Evolutionary conservation across 768 basidiomycete species (phyloP).

Genomic region (Amanita rimosa): DNA sequence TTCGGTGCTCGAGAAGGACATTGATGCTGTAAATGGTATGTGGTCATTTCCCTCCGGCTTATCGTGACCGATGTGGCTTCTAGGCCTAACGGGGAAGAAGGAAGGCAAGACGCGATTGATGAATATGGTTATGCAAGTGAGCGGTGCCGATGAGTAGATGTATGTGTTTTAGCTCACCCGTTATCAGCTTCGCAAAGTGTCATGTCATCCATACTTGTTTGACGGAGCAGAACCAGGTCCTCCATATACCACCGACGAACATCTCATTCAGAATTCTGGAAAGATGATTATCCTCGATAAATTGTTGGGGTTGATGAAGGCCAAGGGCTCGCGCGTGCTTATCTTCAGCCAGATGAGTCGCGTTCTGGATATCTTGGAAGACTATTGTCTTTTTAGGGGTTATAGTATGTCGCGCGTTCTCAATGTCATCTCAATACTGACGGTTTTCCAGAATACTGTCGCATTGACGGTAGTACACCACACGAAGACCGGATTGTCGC

Average conservation of each 20-base stretch:
- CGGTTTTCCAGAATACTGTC: slow-evolving; percentile 67
- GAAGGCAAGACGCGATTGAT: slow-evolving; percentile 96
- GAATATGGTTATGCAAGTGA: slow-evolving; percentile 98
- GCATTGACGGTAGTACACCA: slow-evolving; percentile 91
- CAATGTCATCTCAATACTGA: slow-evolving; percentile 3
- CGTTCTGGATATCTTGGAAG: slow-evolving; percentile 95
- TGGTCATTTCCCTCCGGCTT: not conserved
- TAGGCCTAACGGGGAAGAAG: slow-evolving; percentile 90
- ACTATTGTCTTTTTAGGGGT: slow-evolving; percentile 86
- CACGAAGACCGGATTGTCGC: slow-evolving; percentile 94
- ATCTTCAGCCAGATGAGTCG: slow-evolving; percentile 99
- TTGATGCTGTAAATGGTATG: slow-evolving; percentile 93
- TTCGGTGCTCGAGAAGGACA: slow-evolving; percentile 92
- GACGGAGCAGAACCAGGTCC: slow-evolving; percentile 98
- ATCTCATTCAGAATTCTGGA: slow-evolving; percentile 86
- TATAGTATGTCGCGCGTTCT: slow-evolving; percentile 53
- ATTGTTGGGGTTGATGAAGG: slow-evolving; percentile 77
- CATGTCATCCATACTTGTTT: slow-evolving; percentile 86
- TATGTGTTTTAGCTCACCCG: not conserved
- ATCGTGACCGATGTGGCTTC: not conserved
- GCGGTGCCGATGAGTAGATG: not conserved
- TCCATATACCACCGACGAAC: slow-evolving; percentile 96
- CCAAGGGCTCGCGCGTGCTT: slow-evolving; percentile 86
- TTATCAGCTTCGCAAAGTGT: slow-evolving; percentile 65
- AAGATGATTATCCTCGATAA: slow-evolving; percentile 99